These are phyloP conservation scores for Rhizopus sp. DNA, from an alignment of 371 early-diverging fungal genomes.

Conservation along the genomic window DNA sequence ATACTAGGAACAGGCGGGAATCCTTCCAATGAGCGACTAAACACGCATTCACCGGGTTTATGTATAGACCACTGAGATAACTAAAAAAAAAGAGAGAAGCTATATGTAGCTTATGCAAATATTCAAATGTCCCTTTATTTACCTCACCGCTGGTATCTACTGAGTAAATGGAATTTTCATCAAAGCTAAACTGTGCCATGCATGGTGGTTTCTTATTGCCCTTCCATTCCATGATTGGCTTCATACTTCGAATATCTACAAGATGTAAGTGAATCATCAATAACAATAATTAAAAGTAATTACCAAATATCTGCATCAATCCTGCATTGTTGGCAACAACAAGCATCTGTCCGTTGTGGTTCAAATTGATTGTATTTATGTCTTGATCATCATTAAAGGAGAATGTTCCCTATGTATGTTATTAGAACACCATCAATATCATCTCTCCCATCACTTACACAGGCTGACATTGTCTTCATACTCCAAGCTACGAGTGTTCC, in stretches of 20 bases:
- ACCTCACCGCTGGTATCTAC: conserved; percentile 54
- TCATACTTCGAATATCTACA: conserved; percentile 58
- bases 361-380: conserved; percentile 59
- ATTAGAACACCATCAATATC: background rate
- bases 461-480: conserved; percentile 60
- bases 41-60: conserved; percentile 50
- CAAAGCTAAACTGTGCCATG: conserved; percentile 68
- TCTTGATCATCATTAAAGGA: conserved; percentile 27
- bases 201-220: conserved; percentile 35
- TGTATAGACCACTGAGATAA: conserved; percentile 59
- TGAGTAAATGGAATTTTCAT: conserved; percentile 64
- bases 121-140: background rate
- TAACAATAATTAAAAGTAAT: background rate
- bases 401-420: conserved; percentile 29
- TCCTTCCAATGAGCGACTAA: conserved; percentile 29
- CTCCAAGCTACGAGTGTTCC: conserved; percentile 60
- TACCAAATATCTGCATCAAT: conserved; percentile 61
- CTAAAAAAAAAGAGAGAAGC: conserved; percentile 12
- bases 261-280: background rate
- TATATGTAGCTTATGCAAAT: background rate
- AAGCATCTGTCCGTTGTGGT: conserved; percentile 69
- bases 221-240: conserved; percentile 65
- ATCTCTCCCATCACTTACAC: conserved; percentile 40
- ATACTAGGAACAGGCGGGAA: conserved; percentile 41
- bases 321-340: conserved; percentile 61